Evolutionary conservation across 805 yeast species (phyloP).

Genomic region (Clavispora asparagi): DNA sequence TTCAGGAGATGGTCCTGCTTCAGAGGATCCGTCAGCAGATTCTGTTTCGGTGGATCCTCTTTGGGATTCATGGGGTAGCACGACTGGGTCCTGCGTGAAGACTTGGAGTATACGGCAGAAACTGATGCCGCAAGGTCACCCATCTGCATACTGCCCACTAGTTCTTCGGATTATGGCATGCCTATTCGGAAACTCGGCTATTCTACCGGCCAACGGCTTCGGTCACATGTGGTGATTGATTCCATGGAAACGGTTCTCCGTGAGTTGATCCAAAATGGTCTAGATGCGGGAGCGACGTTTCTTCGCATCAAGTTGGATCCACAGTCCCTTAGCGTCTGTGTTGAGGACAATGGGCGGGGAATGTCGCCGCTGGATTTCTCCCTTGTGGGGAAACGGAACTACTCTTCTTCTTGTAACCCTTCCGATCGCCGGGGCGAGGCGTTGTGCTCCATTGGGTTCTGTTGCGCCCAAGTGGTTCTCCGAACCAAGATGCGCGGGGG

Average conservation of each 20-base stretch:
- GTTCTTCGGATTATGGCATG: not conserved
- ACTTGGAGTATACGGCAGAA: not conserved
- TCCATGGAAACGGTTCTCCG: constrained; percentile 38
- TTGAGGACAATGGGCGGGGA: constrained; percentile 73
- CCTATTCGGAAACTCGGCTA: not conserved
- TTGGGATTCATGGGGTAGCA: not conserved
- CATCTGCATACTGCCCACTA: not conserved
- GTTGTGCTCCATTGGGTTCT: constrained; percentile 3
- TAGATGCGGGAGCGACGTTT: constrained; percentile 47
- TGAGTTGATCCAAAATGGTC: constrained; percentile 50
- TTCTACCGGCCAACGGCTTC: constrained; percentile 7
- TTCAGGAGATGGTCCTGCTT: constrained; percentile 42
- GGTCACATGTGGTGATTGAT: constrained; percentile 31
- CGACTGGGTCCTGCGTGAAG: not conserved
- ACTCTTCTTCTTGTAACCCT: constrained; percentile 9
- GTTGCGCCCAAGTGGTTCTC: not conserved
- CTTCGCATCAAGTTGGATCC: constrained; percentile 33
- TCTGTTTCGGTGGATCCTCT: too few species aligned
- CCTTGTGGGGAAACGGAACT: constrained; percentile 41
- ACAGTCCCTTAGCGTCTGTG: constrained; percentile 27
- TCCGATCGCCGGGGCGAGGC: constrained; percentile 11
- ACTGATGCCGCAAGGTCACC: not conserved
- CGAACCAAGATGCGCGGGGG: not conserved
- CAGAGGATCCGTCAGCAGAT: not conserved
- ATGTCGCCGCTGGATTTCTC: constrained; percentile 45